A percentile compares a stretch with the other conserved stretches of the same genome.
Conservation (phyloP, 164 flowering plant species). For the Umbellularia californica region DNA sequence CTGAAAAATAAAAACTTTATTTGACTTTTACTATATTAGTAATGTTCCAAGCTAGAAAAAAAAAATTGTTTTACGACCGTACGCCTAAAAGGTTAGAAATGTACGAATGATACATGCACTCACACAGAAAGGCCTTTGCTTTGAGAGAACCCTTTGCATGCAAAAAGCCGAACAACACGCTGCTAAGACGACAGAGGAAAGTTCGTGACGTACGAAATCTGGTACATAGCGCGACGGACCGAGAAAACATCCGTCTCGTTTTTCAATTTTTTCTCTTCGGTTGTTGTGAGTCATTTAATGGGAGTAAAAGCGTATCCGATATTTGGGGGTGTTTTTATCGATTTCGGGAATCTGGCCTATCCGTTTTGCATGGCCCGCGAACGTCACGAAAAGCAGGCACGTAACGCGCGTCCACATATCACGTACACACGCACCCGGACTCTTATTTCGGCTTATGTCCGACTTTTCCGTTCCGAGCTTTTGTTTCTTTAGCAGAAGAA, state of each 20-base stretch:
- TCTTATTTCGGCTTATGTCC: too few species aligned
- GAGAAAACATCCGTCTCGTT: neutral
- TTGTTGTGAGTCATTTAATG: too few species aligned
- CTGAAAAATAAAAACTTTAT: too few species aligned
- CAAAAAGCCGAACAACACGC: neutral
- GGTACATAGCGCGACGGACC: neutral
- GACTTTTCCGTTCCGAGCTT: too few species aligned
- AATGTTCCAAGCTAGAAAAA: too few species aligned
- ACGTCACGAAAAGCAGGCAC: conserved; percentile 26
- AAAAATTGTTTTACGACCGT: too few species aligned
- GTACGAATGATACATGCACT: too few species aligned
- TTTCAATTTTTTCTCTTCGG: neutral
- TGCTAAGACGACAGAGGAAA: neutral
- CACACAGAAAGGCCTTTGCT: too few species aligned
- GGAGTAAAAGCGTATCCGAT: neutral
- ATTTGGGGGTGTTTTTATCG: neutral
- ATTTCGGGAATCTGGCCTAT: neutral
- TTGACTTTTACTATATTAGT: too few species aligned
- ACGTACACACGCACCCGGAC: conserved; percentile 7
- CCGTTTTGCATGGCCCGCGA: conserved; percentile 18
- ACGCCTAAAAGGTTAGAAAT: too few species aligned
- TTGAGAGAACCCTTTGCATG: neutral
- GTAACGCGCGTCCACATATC: conserved; percentile 21
- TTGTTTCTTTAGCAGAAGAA: too few species aligned
- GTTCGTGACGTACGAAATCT: neutral